These are phyloP conservation scores for Wolfiporia cocos DNA, from an alignment of 1,284 basidiomycete species.

Conservation along the genomic window DNA sequence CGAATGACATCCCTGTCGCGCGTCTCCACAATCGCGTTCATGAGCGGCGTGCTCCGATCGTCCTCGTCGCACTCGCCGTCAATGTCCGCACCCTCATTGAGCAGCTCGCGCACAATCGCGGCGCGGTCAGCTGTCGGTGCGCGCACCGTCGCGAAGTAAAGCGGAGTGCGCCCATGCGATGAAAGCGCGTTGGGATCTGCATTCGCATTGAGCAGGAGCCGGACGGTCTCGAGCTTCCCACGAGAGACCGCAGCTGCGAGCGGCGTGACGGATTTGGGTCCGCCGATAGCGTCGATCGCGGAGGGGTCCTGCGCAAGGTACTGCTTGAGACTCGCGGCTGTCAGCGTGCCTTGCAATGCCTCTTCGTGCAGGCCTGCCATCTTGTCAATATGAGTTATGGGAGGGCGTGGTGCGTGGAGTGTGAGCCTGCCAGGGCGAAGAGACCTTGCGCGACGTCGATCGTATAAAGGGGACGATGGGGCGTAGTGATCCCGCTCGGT, in stretches of 20 bases:
- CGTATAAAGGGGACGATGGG: no score
- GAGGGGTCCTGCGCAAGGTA: background rate
- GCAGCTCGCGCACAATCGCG: constrained; percentile 3
- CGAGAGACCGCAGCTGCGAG: constrained; percentile 4
- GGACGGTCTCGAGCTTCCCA: constrained; percentile 6
- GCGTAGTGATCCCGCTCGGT: no score
- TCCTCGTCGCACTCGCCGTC: background rate
- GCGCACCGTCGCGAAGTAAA: constrained; percentile 2
- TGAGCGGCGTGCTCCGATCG: constrained; percentile 5
- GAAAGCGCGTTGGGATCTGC: constrained; percentile 3
- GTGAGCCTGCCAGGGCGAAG: no score
- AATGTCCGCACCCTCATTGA: constrained; percentile 1
- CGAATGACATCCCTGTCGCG: constrained; percentile 6
- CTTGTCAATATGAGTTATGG: no score
- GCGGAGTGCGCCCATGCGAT: constrained; percentile 2
- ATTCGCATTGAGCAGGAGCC: constrained; percentile 2
- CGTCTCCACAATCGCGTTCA: constrained; percentile 4
- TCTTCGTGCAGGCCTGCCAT: no score
- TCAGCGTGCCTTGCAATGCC: background rate
- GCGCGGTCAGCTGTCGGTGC: background rate
- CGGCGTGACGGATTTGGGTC: constrained; percentile 1
- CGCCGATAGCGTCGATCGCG: constrained; percentile 2
- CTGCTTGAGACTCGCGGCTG: background rate
- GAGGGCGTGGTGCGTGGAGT: no score
- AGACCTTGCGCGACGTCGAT: no score